Evolutionary conservation across 306 rosid species (phyloP).

Genomic region (Lupinus albus): DNA sequence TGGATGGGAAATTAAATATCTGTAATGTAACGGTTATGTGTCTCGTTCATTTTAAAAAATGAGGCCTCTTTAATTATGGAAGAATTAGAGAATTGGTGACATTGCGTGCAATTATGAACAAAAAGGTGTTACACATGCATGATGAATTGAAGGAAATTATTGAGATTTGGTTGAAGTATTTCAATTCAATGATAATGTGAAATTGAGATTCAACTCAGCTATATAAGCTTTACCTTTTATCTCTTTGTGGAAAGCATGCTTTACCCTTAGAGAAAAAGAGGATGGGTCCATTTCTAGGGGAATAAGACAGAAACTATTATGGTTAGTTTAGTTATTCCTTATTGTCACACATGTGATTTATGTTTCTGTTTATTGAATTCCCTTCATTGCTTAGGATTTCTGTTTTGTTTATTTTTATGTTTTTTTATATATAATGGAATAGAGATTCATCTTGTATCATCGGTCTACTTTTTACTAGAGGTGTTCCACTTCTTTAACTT

Average conservation of each 20-base stretch:
- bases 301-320: constrained; percentile 55
- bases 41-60: not conserved
- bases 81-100: constrained; percentile 13
- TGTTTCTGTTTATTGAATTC: not conserved
- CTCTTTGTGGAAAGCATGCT: constrained; percentile 29
- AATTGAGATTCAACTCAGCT: constrained; percentile 21
- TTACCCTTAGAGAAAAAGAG: constrained; percentile 43
- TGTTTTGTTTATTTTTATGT: too few relatives aligned
- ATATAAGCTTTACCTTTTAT: not conserved
- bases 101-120: constrained; percentile 29
- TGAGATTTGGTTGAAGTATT: constrained; percentile 18
- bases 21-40: too few relatives aligned
- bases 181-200: constrained; percentile 36
- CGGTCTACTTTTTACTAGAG: too few relatives aligned
- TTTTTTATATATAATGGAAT: too few relatives aligned
- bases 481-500: too few relatives aligned
- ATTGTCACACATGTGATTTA: constrained; percentile 39
- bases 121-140: constrained; percentile 27
- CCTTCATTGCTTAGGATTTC: too few relatives aligned
- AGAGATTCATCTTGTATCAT: too few relatives aligned
- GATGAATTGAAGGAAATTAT: constrained; percentile 29
- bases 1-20: too few relatives aligned
- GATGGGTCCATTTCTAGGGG: constrained; percentile 44
- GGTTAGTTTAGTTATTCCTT: constrained; percentile 32
- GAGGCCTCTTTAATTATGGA: not conserved